These are phyloP conservation scores for Ceratocystis alfenasii DNA, from an alignment of 2,329 filamentous ascomycete genomes.

Conservation along the genomic window DNA sequence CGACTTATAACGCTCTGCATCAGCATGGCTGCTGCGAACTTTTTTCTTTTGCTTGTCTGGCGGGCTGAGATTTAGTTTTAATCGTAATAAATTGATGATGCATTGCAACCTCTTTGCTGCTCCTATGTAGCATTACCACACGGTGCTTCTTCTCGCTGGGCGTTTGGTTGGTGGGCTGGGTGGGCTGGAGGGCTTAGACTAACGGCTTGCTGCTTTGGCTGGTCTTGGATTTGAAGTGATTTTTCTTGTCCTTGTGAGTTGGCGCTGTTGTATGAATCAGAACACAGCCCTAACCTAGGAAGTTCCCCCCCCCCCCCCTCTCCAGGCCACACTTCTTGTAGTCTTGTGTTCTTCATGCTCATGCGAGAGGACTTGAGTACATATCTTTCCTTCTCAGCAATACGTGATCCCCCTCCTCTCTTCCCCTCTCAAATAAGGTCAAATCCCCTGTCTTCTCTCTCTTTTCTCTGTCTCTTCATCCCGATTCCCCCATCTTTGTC, in stretches of 20 bases:
- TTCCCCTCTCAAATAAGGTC: conserved; percentile 6
- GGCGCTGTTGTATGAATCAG: not conserved
- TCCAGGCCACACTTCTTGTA: not conserved
- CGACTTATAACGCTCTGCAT: not conserved
- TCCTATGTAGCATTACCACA: conserved; percentile 2
- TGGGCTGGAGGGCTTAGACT: not conserved
- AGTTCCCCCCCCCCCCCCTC: not conserved
- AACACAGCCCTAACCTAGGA: not conserved
- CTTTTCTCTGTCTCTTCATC: conserved; percentile 16
- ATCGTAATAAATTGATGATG: not conserved
- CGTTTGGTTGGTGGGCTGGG: not conserved
- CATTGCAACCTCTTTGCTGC: not conserved
- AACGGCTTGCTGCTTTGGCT: not conserved
- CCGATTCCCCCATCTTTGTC: conserved; percentile 7
- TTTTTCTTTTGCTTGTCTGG: not conserved
- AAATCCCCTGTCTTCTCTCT: conserved; percentile 15
- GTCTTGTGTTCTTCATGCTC: not conserved
- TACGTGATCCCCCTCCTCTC: not conserved
- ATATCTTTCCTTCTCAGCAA: not conserved
- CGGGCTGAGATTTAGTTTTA: not conserved
- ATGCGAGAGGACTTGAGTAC: not conserved
- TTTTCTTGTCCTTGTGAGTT: not conserved
- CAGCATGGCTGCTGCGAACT: not conserved
- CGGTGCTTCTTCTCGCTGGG: not conserved
- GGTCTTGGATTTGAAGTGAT: not conserved